Evolutionary conservation across 2,329 filamentous ascomycete genomes (phyloP), one percentile per base, ranked within the genome.

Genomic region (Lasiodiplodia citricola): DNA sequence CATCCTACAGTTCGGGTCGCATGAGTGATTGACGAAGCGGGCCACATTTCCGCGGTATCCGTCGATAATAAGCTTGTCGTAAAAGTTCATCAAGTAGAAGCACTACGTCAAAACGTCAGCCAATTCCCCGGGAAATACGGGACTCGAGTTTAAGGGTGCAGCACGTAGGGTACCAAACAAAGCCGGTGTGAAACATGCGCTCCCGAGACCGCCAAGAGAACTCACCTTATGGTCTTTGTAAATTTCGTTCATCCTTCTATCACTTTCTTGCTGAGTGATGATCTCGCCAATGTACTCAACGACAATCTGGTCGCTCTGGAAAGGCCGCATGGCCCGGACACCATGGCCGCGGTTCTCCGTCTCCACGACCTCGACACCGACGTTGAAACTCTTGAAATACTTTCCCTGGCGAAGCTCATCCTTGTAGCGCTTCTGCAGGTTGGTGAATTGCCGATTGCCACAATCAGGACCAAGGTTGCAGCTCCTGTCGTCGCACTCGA

Each of bases 251-350:
- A 98, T 97, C 67, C 96, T 90, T 57, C 92, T 88, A 78, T 98
- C 94, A 76, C 94, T 97, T 79, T 99, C 96, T 37, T 91, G 90
- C 76, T 97, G 93, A 0, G 94, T 97, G 76, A 99, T 97, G 73
- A 99, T 97, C 80, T 99, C 96, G 51, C 96, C 96, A 0, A 94
- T 95, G 77, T 99, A 99, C 77, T 99, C 96, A 82, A 98, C 95
- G 76, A 99, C 98, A 78, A 99, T 97, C 82, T 98, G 94, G 75
- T 95, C 90, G 1, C 94, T 88, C 68, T 90, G 86, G 78, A 98
- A 99, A 70, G 90, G 91, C 57, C 96, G 90, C 80, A 95, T 97
- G 77, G 92, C 93, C 70, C 96, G 91, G 62, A 99, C 93, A 65
- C 96, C 96, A 78, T 95, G 94, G 35, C 96, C 96, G 69, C 94